phyloP scores from a whole-genome alignment of 2,329 filamentous ascomycete genomes.

The Pseudogymnoascus sp. region DNA sequence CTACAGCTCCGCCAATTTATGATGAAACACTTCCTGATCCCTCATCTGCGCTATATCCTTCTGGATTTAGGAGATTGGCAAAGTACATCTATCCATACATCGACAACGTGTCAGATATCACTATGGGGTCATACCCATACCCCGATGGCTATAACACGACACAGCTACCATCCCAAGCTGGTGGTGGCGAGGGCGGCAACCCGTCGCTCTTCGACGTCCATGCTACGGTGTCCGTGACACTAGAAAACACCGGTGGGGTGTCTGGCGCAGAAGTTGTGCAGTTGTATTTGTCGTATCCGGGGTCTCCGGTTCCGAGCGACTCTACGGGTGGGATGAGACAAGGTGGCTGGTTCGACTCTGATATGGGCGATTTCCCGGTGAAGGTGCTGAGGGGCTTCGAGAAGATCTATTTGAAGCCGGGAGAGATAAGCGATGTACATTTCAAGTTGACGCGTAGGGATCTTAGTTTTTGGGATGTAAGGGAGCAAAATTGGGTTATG shows the following conservation, averaged over 20 bases:
- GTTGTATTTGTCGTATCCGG: conserved; percentile 44
- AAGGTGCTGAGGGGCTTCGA: conserved; percentile 65
- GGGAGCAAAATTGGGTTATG: conserved; percentile 60
- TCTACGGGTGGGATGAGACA: conserved; percentile 59
- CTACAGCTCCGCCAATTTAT: conserved; percentile 39
- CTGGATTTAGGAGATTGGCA: conserved; percentile 44
- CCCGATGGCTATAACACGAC: conserved; percentile 38
- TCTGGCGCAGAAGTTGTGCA: conserved; percentile 47
- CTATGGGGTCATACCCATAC: conserved; percentile 33
- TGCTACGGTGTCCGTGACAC: conserved; percentile 43
- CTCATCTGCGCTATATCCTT: conserved; percentile 46
- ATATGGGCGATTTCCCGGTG: conserved; percentile 49
- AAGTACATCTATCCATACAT: conserved; percentile 62
- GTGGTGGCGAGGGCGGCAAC: conserved; percentile 53
- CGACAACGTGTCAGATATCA: conserved; percentile 27
- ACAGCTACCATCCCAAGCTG: conserved; percentile 45
- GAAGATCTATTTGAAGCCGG: conserved; percentile 51
- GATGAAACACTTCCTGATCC: conserved; percentile 41
- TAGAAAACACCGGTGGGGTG: conserved; percentile 48
- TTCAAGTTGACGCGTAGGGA: conserved; percentile 57
- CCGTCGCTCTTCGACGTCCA: conserved; percentile 46
- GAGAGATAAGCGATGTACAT: conserved; percentile 42
- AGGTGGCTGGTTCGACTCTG: neutral
- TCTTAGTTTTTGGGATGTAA: conserved; percentile 62
- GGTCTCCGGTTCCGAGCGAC: conserved; percentile 33